Percentiles rank a stretch among this genome's conserved stretches.
Conservation (phyloP, 2,329 filamentous ascomycete species). For the Colletotrichum sp. region DNA sequence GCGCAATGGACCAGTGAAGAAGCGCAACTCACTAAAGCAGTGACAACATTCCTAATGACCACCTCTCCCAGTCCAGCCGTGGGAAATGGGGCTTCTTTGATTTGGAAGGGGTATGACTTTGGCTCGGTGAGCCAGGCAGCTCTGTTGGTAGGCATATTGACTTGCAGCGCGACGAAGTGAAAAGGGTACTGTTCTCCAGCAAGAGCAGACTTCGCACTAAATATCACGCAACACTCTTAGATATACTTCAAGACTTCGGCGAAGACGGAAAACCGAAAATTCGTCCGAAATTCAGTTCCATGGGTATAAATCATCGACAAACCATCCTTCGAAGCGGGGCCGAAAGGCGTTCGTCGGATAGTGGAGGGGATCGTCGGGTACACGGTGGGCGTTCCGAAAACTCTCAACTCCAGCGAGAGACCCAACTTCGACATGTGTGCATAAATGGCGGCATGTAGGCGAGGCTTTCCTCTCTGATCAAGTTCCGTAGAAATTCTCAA, state of each 20-base stretch:
- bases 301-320: background rate
- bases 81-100: background rate
- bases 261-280: background rate
- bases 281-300: background rate
- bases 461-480: rapidly evolving
- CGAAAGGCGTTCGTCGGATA: background rate
- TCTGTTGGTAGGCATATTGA: background rate
- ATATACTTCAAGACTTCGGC: background rate
- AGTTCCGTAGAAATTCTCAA: rapidly evolving
- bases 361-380: background rate
- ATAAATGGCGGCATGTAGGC: background rate
- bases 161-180: background rate
- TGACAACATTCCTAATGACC: slow-evolving; percentile 23
- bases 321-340: background rate
- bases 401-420: background rate
- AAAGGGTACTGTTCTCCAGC: rapidly evolving
- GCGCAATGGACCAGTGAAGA: background rate
- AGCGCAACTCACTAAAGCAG: slow-evolving; percentile 12
- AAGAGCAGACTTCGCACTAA: rapidly evolving
- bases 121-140: slow-evolving; percentile 8
- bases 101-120: background rate
- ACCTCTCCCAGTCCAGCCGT: slow-evolving; percentile 19
- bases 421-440: background rate
- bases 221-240: rapidly evolving
- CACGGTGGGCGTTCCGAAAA: background rate